Conservation (phyloP, 495 filamentous ascomycete genomes). For the Physcia stellaris region DNA sequence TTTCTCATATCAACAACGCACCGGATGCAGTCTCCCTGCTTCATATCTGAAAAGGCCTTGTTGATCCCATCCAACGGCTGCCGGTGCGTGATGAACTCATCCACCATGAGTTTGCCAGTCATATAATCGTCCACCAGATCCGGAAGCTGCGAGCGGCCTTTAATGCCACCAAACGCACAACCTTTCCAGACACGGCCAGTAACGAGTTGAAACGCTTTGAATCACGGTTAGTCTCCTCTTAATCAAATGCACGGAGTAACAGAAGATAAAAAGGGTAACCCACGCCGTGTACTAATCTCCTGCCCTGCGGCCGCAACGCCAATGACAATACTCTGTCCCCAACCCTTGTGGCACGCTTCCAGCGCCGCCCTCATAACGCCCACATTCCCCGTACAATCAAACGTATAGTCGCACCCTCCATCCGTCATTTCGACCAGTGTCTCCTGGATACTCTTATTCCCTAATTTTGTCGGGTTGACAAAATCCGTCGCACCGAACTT, state of each 20-base stretch:
- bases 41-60: conserved; percentile 84
- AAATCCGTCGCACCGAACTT: conserved; percentile 97
- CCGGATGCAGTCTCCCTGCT: conserved; percentile 87
- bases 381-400: conserved; percentile 97
- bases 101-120: conserved; percentile 82
- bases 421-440: conserved; percentile 97
- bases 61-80: conserved; percentile 72
- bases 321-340: conserved; percentile 96
- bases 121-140: conserved; percentile 85
- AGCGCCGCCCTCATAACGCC: conserved; percentile 90
- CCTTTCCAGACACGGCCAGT: conserved; percentile 97
- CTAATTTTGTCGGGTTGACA: conserved; percentile 78
- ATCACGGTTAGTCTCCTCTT: conserved; percentile 9
- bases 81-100: conserved; percentile 98
- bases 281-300: conserved; percentile 91
- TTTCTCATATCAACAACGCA: conserved; percentile 47
- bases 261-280: conserved; percentile 26
- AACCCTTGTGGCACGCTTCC: conserved; percentile 98
- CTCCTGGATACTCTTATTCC: conserved; percentile 67
- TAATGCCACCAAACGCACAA: conserved; percentile 95
- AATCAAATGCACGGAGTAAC: conserved; percentile 1
- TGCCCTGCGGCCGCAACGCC: conserved; percentile 95
- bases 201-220: conserved; percentile 88
- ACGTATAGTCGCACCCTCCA: conserved; percentile 96
- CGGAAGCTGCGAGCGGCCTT: conserved; percentile 85